Evolutionary conservation across 306 rosid genomes (phyloP), one percentile per base, ranked within the genome.

Genomic region (Datisca glomerata): DNA sequence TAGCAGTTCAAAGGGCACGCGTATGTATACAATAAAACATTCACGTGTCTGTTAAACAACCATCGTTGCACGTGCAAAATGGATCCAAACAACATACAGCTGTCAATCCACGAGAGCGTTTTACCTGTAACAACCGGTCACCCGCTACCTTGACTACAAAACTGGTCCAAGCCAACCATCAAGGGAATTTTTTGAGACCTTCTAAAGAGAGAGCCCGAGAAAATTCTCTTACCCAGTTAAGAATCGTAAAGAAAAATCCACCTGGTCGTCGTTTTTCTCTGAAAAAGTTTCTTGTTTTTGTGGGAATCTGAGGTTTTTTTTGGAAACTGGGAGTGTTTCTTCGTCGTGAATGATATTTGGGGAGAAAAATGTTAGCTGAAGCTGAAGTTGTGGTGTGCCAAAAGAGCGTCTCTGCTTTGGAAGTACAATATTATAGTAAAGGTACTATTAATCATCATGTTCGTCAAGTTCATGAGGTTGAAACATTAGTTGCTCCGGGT

Each of bases 371-470:
- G 57, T 45, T 51, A 32, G 98, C 81, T 36, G 92, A 71, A 77
- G 78, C 81, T 41, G 72, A 83, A 31, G 20, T 61, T 50, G 70
- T 75, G 44, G 69, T 75, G 29, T 67, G 76, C 51, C 75, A 62
- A 53, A 73, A 67, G 49, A 72, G 40, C 74, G 39, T 66, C 41
- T 61, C 76, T 35, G 72, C 36, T 51, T 41, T 78, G 67, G 96
- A 74, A 51, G 67, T 69, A 21, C 64, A 67, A 29, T 67, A 51
- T 67, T 64, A 67, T 42, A 59, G 67, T 24, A 77, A 66, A 49
- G 80, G n/a, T n/a, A n/a, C n/a, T n/a, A n/a, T 61, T 11, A 42
- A 47, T 45, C 51, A 45, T 64, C 41, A 25, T 14, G 47, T 24
- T 20, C 38, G 39, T 42, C 41, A 23, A 29, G 14, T 42, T 21